Conservation (phyloP, 2,329 filamentous ascomycete species). For the Shiraia bambusicola region DNA sequence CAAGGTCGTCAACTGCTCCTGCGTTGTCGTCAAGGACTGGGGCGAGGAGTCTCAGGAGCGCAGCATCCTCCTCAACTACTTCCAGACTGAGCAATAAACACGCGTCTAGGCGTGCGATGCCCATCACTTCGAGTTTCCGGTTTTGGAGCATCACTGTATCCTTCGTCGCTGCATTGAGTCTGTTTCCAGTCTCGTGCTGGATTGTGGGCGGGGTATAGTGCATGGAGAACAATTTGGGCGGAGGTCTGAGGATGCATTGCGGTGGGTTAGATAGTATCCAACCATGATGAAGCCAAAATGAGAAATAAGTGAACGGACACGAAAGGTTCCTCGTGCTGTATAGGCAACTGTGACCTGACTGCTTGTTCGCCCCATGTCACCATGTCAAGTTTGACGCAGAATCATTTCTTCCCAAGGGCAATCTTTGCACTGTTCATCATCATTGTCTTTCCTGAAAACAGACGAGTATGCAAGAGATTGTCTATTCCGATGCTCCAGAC, state of each 20-base stretch:
- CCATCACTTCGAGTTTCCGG: slow-evolving; percentile 2
- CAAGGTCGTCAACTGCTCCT: slow-evolving; percentile 99
- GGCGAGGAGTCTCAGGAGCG: slow-evolving; percentile 99
- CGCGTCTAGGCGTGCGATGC: slow-evolving; percentile 11
- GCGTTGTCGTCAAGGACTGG: slow-evolving; percentile 99
- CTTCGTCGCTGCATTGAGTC: slow-evolving; percentile 19
- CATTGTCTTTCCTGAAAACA: too few relatives aligned
- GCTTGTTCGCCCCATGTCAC: too few relatives aligned
- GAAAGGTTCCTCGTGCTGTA: too few relatives aligned
- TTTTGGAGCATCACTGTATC: slow-evolving; percentile 13
- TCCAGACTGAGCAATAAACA: slow-evolving; percentile 75
- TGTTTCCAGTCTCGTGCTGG: slow-evolving; percentile 3
- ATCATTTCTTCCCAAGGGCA: too few relatives aligned
- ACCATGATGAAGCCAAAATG: too few relatives aligned
- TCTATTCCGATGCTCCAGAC: too few relatives aligned
- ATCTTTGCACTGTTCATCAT: too few relatives aligned
- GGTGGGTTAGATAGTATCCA: too few relatives aligned
- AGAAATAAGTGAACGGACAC: too few relatives aligned
- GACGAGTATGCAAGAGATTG: too few relatives aligned
- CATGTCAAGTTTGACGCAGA: too few relatives aligned
- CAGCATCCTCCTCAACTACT: slow-evolving; percentile 99
- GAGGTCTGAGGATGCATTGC: background rate
- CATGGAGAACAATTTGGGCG: slow-evolving; percentile 5
- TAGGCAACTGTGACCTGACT: too few relatives aligned
- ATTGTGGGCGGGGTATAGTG: slow-evolving; percentile 15